Conservation (phyloP, 2,329 filamentous ascomycete species). For the Epichloe gansuensis region DNA sequence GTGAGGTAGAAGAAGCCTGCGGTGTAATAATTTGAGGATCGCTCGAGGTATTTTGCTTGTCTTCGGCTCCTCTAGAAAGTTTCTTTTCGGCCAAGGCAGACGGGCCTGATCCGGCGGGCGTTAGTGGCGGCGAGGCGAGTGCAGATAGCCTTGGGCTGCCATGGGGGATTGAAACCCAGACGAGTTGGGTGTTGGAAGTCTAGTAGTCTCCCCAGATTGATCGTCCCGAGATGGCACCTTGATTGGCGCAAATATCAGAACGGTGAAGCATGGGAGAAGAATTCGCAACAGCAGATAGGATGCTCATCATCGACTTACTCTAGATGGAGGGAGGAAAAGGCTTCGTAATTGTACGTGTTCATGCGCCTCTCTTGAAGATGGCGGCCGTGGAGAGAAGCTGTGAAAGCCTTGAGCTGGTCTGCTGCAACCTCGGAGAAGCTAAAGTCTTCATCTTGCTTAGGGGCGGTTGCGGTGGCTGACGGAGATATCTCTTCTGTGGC, state of each 20-base stretch:
- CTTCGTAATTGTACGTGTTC: conserved; percentile 80
- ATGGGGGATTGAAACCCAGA: conserved; percentile 52
- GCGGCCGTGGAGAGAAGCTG: conserved; percentile 58
- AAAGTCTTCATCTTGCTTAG: conserved; percentile 13
- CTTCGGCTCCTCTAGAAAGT: conserved; percentile 20
- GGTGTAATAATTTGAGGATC: conserved; percentile 48
- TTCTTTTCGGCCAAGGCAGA: conserved; percentile 18
- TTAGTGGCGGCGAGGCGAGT: conserved; percentile 80
- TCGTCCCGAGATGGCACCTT: conserved; percentile 51
- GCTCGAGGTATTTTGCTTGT: conserved; percentile 26
- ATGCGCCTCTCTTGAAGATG: conserved; percentile 73
- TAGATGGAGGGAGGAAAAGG: conserved; percentile 78
- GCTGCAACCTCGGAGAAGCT: conserved; percentile 32
- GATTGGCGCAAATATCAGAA: not conserved
- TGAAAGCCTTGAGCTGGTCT: conserved; percentile 60
- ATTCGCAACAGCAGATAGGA: conserved; percentile 2
- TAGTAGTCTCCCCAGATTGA: conserved; percentile 46
- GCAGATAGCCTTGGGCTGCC: conserved; percentile 55
- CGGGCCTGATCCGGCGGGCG: conserved; percentile 61
- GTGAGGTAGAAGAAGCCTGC: conserved; percentile 52
- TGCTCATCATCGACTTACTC: conserved; percentile 46
- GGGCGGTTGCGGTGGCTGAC: conserved; percentile 29
- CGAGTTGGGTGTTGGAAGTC: conserved; percentile 52
- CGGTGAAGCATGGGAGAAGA: not conserved
- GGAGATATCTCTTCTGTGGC: conserved; percentile 54